Percentiles rank a stretch among this genome's conserved stretches.
Conservation (phyloP, 2,329 filamentous ascomycete genomes). For the Colletotrichum sp. region DNA sequence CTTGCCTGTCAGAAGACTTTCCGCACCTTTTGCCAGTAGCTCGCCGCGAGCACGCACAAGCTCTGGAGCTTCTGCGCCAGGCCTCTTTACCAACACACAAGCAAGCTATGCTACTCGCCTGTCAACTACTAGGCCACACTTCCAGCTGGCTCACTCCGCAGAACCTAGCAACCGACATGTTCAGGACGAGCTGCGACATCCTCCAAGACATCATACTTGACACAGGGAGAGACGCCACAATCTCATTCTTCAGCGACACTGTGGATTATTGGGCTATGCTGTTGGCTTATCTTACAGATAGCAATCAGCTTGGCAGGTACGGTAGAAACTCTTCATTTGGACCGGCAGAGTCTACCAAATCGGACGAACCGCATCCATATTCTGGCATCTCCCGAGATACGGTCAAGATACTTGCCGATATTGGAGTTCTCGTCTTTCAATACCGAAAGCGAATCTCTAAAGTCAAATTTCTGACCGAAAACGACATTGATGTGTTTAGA, state of each 20-base stretch:
- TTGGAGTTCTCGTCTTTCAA: slow-evolving; percentile 22
- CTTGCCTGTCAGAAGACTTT: slow-evolving; percentile 55
- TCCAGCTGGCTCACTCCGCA: slow-evolving; percentile 24
- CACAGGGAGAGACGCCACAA: not conserved
- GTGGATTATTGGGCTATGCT: slow-evolving; percentile 29
- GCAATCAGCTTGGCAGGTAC: slow-evolving; percentile 1
- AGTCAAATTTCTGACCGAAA: slow-evolving; percentile 21
- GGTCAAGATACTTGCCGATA: slow-evolving; percentile 17
- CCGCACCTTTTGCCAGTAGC: slow-evolving; percentile 17
- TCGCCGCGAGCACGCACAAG: slow-evolving; percentile 13
- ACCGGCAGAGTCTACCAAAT: not conserved
- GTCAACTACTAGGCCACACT: slow-evolving; percentile 22
- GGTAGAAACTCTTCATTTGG: not conserved
- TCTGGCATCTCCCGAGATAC: slow-evolving; percentile 21
- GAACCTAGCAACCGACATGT: slow-evolving; percentile 22
- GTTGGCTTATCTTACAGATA: slow-evolving; percentile 24
- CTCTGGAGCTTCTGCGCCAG: slow-evolving; percentile 1
- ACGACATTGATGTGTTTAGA: slow-evolving; percentile 22
- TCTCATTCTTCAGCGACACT: slow-evolving; percentile 20
- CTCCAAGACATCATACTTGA: not conserved
- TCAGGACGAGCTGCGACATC: slow-evolving; percentile 9
- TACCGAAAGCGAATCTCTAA: slow-evolving; percentile 21
- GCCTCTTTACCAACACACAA: not conserved
- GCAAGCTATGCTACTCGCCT: slow-evolving; percentile 12
- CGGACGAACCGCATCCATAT: slow-evolving; percentile 21